Base-by-base conservation (phyloP, 108 stramenopile genomes). In the Pseudonitzschia delicatissima region DNA sequence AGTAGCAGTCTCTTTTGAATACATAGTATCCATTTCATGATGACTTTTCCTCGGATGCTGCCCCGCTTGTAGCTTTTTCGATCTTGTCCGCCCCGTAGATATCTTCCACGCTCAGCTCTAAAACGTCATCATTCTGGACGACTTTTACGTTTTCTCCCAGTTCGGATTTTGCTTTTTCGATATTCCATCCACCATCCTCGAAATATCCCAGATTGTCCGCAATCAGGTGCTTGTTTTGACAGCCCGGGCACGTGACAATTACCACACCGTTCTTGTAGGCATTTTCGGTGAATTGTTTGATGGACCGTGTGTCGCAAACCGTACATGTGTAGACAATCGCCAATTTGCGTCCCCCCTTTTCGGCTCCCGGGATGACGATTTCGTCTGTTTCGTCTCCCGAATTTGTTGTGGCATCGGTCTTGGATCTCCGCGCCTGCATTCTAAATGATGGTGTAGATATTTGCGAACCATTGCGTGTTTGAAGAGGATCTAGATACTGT, bases 261-360 rank as follows among this genome's bases (percentile, higher is more conserved):
- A 99, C 98, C 15, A 98, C 97, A 11, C 99, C 99, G 39, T 95
- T 67, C 21, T 69, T 61, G 77, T 99, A 99, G 5, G 97, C 85
- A 7, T 86, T 84, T 75, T 98, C 95, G 8, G 95, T 91, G 71
- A 98, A 91, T 60, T 87, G 88, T 64, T 96, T 98, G 57, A 95
- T 96, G 7, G 89, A 79, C 23, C 99, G 85, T 23, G 99, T 99
- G n/a, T 97, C 82, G 71, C 99, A 99, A 3, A 96, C 92, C 53
- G 73, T 87, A 73, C 96, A 96, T 7, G 96, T 98, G 62, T 82
- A 96, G 4, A 98, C 72, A 4, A 96, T 88, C 12, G 90, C 93
- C 37, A 97, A 75, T 48, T 87, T 90, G 39, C 74, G 73, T 15
- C 87, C 91, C 11, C 85, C 81, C 26, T 74, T 81, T 65, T 81